Percentiles rank a stretch among this genome's conserved stretches.
These are phyloP conservation scores for Dovyalis caffra DNA, from an alignment of 345 rosid genomes.

Conservation along the genomic window DNA sequence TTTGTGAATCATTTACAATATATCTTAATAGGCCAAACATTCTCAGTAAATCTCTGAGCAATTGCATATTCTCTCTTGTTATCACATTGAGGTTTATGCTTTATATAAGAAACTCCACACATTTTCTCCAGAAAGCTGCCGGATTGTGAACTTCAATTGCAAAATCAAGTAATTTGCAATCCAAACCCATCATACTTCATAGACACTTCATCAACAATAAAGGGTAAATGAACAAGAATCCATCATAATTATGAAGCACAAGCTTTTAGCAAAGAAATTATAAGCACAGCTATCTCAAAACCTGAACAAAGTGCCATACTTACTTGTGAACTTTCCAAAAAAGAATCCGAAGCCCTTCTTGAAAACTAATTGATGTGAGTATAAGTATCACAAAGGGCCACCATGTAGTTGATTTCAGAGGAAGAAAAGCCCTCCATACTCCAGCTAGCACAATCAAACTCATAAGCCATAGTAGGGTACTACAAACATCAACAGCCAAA, in stretches of 20 bases:
- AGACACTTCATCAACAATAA: neutral
- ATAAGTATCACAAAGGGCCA: constrained; percentile 85
- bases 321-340: constrained; percentile 88
- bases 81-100: neutral
- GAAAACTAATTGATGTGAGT: constrained; percentile 71
- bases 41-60: neutral
- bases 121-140: neutral
- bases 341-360: constrained; percentile 87
- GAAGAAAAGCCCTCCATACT: constrained; percentile 88
- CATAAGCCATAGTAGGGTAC: constrained; percentile 90
- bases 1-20: neutral
- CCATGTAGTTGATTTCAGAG: constrained; percentile 62
- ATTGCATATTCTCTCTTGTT: neutral
- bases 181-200: neutral
- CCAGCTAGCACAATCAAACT: constrained; percentile 83
- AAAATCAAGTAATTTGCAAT: neutral
- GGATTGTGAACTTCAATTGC: neutral
- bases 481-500: constrained; percentile 28
- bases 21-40: neutral
- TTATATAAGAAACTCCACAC: neutral
- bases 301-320: constrained; percentile 9
- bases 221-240: neutral
- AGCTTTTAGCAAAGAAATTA: neutral
- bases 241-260: neutral
- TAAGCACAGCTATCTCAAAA: neutral